Evolutionary conservation across 768 basidiomycete species (phyloP).

Genomic region (Tulasnella sp.): DNA sequence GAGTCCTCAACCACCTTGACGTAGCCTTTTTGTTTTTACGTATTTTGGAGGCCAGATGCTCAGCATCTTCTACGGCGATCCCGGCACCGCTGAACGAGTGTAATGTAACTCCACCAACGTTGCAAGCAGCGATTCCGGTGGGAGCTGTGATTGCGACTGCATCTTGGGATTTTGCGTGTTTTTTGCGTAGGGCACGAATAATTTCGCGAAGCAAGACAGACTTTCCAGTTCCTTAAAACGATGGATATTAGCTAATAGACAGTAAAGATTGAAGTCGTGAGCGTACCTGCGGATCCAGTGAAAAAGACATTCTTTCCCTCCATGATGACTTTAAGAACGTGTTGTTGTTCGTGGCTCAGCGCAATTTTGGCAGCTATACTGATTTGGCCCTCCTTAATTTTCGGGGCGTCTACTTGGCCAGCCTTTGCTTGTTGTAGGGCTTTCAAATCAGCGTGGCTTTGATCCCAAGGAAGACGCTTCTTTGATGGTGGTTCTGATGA

Average conservation of each 20-base stretch:
- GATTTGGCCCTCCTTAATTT: neutral
- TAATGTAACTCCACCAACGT: conserved; percentile 89
- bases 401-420: neutral
- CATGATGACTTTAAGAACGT: conserved; percentile 67
- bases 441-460: neutral
- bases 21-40: conserved; percentile 74
- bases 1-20: conserved; percentile 69
- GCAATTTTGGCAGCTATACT: conserved; percentile 32
- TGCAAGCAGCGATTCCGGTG: conserved; percentile 94
- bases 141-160: conserved; percentile 90
- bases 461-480: conserved; percentile 3
- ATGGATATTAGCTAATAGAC: neutral
- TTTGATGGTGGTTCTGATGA: neutral
- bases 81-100: conserved; percentile 96
- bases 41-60: conserved; percentile 51
- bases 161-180: conserved; percentile 41
- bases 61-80: conserved; percentile 52
- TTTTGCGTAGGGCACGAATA: conserved; percentile 56
- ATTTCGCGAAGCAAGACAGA: conserved; percentile 90
- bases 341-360: conserved; percentile 75
- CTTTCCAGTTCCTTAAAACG: conserved; percentile 77
- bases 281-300: conserved; percentile 85
- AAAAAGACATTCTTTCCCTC: conserved; percentile 75
- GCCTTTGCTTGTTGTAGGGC: neutral
- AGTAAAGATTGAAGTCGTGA: conserved; percentile 20